A percentile compares a stretch with the other conserved stretches of the same genome.
phyloP scores from a whole-genome alignment of 441 rosid genomes.

The Euphorbia schlechtendalii region DNA sequence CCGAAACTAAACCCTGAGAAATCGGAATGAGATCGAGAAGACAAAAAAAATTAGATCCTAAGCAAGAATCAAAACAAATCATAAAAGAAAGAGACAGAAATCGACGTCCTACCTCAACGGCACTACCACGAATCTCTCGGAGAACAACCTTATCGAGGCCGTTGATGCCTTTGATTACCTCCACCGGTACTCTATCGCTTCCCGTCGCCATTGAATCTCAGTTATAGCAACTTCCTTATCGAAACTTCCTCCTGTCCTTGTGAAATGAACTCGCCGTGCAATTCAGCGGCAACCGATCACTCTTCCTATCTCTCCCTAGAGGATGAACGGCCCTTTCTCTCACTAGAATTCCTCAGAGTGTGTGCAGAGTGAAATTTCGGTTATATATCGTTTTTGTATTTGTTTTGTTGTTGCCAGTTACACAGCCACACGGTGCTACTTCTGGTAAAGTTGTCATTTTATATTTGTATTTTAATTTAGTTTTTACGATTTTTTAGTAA shows the following conservation, averaged over 20 bases:
- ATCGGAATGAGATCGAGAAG: not conserved
- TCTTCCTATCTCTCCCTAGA: not conserved
- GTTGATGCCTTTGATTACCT: slow-evolving; percentile 48
- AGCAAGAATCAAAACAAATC: not conserved
- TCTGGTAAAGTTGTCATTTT: not conserved
- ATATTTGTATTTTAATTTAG: not conserved
- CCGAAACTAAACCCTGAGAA: not conserved
- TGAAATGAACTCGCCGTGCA: not conserved
- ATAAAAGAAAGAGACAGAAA: not conserved
- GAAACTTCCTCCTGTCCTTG: not conserved
- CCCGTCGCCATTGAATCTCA: slow-evolving; percentile 26
- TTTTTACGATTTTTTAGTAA: not conserved
- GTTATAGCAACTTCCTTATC: not conserved
- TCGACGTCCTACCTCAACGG: slow-evolving; percentile 54
- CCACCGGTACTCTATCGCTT: slow-evolving; percentile 31
- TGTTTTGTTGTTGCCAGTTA: slow-evolving; percentile 2
- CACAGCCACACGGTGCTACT: slow-evolving; percentile 2
- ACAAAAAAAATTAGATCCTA: slow-evolving; percentile 6
- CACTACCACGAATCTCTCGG: slow-evolving; percentile 55
- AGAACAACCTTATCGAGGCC: slow-evolving; percentile 66
- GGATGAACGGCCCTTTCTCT: not conserved
- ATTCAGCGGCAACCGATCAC: not conserved
- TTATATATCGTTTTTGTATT: not conserved
- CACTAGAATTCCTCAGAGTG: not conserved
- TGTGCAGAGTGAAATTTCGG: not conserved